phyloP scores from a whole-genome alignment of 768 basidiomycete genomes.

The Fomitopsis serialis region DNA sequence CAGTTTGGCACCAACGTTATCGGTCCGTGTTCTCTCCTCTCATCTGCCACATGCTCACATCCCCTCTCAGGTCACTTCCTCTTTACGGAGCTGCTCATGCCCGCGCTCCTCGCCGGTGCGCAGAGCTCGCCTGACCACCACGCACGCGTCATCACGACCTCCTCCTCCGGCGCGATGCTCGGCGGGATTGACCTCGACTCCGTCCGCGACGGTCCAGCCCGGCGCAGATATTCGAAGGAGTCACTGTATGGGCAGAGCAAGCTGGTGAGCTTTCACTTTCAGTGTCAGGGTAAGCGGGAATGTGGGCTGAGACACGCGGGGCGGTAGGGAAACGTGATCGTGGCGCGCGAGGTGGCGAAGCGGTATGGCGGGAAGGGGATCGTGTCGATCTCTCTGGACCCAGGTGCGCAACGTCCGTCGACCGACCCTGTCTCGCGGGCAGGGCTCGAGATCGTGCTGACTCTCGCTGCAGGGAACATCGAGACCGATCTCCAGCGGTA shows the following conservation, averaged over 20 bases:
- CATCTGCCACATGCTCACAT: neutral
- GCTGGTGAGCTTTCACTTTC: conserved; percentile 33
- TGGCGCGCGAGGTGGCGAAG: conserved; percentile 41
- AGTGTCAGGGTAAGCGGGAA: neutral
- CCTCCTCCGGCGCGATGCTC: conserved; percentile 35
- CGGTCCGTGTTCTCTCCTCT: neutral
- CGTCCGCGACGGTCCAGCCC: conserved; percentile 21
- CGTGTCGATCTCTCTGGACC: conserved; percentile 39
- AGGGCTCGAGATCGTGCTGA: neutral
- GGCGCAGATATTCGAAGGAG: conserved; percentile 11
- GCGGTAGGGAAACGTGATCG: conserved; percentile 38
- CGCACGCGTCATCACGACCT: conserved; percentile 42
- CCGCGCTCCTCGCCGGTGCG: conserved; percentile 35
- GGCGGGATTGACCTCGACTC: conserved; percentile 34
- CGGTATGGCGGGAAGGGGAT: conserved; percentile 40
- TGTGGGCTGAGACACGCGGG: neutral
- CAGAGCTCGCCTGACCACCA: conserved; percentile 36
- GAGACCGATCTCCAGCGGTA: conserved; percentile 9
- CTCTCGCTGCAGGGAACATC: conserved; percentile 19
- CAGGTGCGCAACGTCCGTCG: too few relatives aligned
- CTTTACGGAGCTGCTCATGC: conserved; percentile 40
- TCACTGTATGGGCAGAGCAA: conserved; percentile 33
- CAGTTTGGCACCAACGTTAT: conserved; percentile 17
- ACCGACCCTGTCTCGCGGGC: too few relatives aligned
- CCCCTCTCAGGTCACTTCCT: conserved; percentile 22